Evolutionary conservation across 495 filamentous ascomycete genomes (phyloP), one percentile per base, ranked within the genome.

Genomic region (Halenospora varia): DNA sequence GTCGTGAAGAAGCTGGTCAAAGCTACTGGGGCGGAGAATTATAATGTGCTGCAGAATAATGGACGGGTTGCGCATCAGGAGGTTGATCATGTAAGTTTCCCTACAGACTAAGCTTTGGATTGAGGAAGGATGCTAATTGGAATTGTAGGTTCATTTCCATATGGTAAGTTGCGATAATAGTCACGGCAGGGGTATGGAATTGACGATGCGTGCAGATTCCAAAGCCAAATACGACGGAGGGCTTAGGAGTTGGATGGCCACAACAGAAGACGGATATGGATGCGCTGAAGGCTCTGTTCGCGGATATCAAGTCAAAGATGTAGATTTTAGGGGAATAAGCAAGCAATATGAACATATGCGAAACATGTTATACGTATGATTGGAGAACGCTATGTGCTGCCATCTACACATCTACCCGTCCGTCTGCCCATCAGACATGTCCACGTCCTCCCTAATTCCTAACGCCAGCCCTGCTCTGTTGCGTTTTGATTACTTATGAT

Each of bases 41-140:
- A 87, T 77, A 99, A 99, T 68, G 79, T 99, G 51, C 73, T 99
- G 59, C 94, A 99, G 78, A 99, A 99, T 75, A 99, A 99, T 67
- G 94, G 94, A 23, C 74, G 81, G 19, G 78, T 89, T 67, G 94
- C 94, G n/a, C 95, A 99, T 74, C 94, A 99, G 73, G 77, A 86
- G 53, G 95, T 99, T 57, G 88, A 88, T 61, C 94, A 99, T 75
- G 94, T 95, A 73, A 72, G 83, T 75, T 56, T n/a, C 40, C 40
- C 9, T 40, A n/a, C 35, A n/a, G 9, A n/a, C 35, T 40, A 40
- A 8, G 8, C 35, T 40, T 40, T 15, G 35, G 15, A 9, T 8
- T 8, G 35, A 15, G 35, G 35, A 9, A 40, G 35, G 18, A 10
- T 10, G 44, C 18, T 47, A 47, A 10, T 47, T 47, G n/a, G 18